These are phyloP conservation scores for Nicotiana obtusifolia DNA, from an alignment of 257 asterid species.

Conservation along the genomic window DNA sequence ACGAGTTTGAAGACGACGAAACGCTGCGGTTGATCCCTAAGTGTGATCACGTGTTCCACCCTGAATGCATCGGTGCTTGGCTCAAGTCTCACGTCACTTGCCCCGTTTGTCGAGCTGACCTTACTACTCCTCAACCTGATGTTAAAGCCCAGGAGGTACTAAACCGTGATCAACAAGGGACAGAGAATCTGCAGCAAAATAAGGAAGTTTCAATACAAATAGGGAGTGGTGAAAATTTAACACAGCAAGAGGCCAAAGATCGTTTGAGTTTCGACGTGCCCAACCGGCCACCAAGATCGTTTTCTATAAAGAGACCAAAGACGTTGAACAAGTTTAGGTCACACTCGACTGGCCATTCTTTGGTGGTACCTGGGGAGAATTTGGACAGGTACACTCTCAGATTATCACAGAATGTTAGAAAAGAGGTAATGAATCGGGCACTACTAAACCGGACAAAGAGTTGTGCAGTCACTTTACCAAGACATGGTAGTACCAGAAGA, in stretches of 20 bases:
- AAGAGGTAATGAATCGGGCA: conserved; percentile 70
- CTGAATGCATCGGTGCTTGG: conserved; percentile 91
- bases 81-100: conserved; percentile 79
- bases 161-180: not conserved
- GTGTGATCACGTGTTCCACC: conserved; percentile 94
- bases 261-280: conserved; percentile 29
- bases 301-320: conserved; percentile 30
- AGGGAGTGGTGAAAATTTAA: conserved; percentile 13
- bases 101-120: conserved; percentile 84
- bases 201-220: conserved; percentile 40
- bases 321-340: conserved; percentile 56
- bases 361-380: conserved; percentile 66
- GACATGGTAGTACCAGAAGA: conserved; percentile 41
- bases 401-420: conserved; percentile 52
- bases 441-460: conserved; percentile 48
- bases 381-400: conserved; percentile 69
- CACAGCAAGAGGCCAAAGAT: not conserved
- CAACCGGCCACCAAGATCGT: conserved; percentile 38
- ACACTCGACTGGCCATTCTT: conserved; percentile 87
- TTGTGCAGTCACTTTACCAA: conserved; percentile 24
- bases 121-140: conserved; percentile 30
- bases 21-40: conserved; percentile 74
- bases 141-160: conserved; percentile 4
- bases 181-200: not conserved
- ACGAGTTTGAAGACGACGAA: conserved; percentile 72